A percentile compares a stretch with the other conserved stretches of the same genome.
Evolutionary conservation across 2,329 filamentous ascomycete species (phyloP).

Genomic region (Sporothrix variecibatus): DNA sequence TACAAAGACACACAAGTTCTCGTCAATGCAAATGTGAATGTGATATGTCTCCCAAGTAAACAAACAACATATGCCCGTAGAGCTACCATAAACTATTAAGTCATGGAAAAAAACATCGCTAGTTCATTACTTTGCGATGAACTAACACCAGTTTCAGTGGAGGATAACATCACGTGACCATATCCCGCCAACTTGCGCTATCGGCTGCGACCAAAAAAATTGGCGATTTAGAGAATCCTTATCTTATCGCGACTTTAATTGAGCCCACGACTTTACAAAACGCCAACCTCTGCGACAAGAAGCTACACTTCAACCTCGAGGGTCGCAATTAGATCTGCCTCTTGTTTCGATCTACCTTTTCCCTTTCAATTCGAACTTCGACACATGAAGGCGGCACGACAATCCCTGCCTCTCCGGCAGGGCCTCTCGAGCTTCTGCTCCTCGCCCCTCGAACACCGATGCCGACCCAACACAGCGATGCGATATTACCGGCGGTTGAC

Average conservation of each 20-base stretch:
- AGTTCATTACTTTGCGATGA: background rate
- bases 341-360: background rate
- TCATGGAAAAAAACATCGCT: too few species aligned
- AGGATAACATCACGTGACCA: background rate
- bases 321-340: background rate
- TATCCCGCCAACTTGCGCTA: background rate
- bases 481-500: background rate
- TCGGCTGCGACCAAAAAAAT: background rate
- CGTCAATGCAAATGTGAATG: background rate
- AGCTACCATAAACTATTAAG: too few species aligned
- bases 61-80: background rate
- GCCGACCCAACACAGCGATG: background rate
- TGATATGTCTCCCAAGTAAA: background rate
- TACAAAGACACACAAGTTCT: background rate
- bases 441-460: background rate
- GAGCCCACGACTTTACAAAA: background rate
- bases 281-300: background rate
- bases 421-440: background rate
- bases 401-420: slow-evolving; percentile 17
- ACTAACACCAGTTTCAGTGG: background rate
- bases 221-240: background rate
- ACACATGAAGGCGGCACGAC: slow-evolving; percentile 6
- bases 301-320: background rate
- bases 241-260: slow-evolving; percentile 12
- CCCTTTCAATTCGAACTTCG: background rate